A percentile compares a stretch with the other conserved stretches of the same genome.
phyloP scores from a whole-genome alignment of 2,329 filamentous ascomycete genomes.

The Penicillium crustosum region DNA sequence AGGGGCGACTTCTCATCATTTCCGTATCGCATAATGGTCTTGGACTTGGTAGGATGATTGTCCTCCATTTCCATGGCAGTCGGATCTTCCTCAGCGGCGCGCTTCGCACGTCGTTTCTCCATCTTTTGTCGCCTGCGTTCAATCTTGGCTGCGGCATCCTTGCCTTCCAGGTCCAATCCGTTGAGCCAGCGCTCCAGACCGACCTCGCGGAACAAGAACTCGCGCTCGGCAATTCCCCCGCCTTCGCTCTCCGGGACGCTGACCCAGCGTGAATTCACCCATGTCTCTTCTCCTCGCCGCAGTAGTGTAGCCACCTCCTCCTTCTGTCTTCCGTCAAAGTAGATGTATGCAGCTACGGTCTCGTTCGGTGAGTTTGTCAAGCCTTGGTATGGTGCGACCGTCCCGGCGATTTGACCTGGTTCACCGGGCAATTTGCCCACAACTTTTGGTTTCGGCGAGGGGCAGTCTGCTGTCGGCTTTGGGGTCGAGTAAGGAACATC shows the following conservation, averaged over 20 bases:
- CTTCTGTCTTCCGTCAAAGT: conserved; percentile 92
- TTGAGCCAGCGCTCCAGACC: conserved; percentile 96
- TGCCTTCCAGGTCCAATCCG: conserved; percentile 89
- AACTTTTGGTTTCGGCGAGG: conserved; percentile 76
- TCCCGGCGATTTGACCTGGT: conserved; percentile 52
- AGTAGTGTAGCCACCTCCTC: conserved; percentile 95
- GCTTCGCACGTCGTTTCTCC: conserved; percentile 82
- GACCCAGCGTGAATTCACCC: conserved; percentile 98
- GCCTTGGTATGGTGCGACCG: conserved; percentile 81
- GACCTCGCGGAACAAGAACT: conserved; percentile 96
- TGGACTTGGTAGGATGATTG: conserved; percentile 35
- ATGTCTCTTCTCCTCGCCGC: conserved; percentile 91
- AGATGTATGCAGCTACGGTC: conserved; percentile 97
- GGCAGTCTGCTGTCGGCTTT: conserved; percentile 72
- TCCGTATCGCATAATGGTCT: conserved; percentile 75
- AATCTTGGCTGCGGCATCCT: conserved; percentile 81
- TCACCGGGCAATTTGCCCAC: conserved; percentile 69
- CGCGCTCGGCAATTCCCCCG: conserved; percentile 89
- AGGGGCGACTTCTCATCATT: conserved; percentile 72
- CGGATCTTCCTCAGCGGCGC: conserved; percentile 58
- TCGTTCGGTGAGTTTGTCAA: conserved; percentile 92
- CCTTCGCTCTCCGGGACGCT: conserved; percentile 88
- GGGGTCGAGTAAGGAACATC: conserved; percentile 91
- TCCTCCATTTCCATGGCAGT: conserved; percentile 46
- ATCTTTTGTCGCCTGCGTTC: conserved; percentile 64